Evolutionary conservation across 164 flowering plant species (phyloP), one percentile per base, ranked within the genome.

Genomic region (Piper betle): DNA sequence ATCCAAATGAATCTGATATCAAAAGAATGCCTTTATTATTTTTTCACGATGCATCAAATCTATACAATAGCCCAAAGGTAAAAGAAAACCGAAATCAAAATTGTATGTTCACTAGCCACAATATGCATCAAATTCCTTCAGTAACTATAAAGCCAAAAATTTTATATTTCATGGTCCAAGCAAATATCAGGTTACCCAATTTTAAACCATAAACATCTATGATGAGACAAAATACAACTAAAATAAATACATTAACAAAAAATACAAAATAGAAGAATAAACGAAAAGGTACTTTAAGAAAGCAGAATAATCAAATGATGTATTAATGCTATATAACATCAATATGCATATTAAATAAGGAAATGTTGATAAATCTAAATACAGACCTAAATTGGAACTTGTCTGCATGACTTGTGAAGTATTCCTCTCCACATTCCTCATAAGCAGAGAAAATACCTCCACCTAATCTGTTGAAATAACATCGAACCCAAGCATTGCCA

Each of bases 401-500:
- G 69, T 72, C 69, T 93, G 98, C 71, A 63, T 62, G 72, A 93
- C 80, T 62, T 86, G 76, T 67, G 94, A 89, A 65, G 78, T 80
- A 75, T 89, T 93, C 13, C 96, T 81, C 54, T 87, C 96, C 58
- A 81, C 83, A 72, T 89, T 93, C 77, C 91, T 81, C 75, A 64
- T 80, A 58, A 93, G 76, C 76, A 93, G 69, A n/a, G 97, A 94
- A 78, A 93, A 70, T 59, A 93, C 97, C 77, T 87, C 97, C 17
- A 69, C 68, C 71, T 93, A 97, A 62, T 93, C 98, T 42, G 98
- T 93, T 40, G 88, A 69, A 68, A 93, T 70, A 3, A 93, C 92
- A 75, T 87, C 77, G 68, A 96, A 93, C 48, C 98, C 98, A 41
- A 93, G 78, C 70, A 93, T 65, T 58, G 97, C 91, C 97, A 89